Percentiles rank a stretch among this genome's conserved stretches.
These are phyloP conservation scores for Silene uniflora DNA, from an alignment of 148 eudicot species.

Conservation along the genomic window DNA sequence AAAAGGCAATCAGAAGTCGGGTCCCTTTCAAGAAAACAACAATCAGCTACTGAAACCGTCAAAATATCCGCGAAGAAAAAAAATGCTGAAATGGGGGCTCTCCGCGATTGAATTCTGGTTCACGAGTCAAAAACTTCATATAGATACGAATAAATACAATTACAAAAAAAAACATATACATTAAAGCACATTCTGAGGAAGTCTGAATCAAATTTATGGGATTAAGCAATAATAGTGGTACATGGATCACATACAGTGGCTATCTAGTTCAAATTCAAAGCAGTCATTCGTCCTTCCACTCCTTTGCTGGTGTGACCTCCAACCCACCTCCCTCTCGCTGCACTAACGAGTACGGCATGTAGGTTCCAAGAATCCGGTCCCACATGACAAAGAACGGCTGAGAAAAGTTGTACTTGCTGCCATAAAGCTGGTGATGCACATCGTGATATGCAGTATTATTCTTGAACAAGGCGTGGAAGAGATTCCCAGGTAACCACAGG, in stretches of 20 bases:
- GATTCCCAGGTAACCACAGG: constrained; percentile 81
- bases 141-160: constrained; percentile 29
- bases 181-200: constrained; percentile 20
- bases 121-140: constrained; percentile 22
- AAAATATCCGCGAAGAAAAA: no score
- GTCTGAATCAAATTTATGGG: constrained; percentile 17
- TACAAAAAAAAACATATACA: constrained; percentile 32
- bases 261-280: constrained; percentile 8
- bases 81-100: background rate
- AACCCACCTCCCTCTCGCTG: constrained; percentile 68
- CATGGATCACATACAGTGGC: constrained; percentile 30
- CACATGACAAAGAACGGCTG: constrained; percentile 90
- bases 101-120: background rate
- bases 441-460: constrained; percentile 93
- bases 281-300: constrained; percentile 50
- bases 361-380: constrained; percentile 91
- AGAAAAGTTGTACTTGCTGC: constrained; percentile 79
- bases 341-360: constrained; percentile 82
- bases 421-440: constrained; percentile 90
- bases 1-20: no score
- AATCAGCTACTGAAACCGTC: no score
- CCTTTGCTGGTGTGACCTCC: constrained; percentile 72
- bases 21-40: no score
- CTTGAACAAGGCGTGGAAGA: constrained; percentile 61
- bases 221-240: constrained; percentile 27